phyloP scores from a whole-genome alignment of 2,329 filamentous ascomycete genomes.

The Eutypella sp. region DNA sequence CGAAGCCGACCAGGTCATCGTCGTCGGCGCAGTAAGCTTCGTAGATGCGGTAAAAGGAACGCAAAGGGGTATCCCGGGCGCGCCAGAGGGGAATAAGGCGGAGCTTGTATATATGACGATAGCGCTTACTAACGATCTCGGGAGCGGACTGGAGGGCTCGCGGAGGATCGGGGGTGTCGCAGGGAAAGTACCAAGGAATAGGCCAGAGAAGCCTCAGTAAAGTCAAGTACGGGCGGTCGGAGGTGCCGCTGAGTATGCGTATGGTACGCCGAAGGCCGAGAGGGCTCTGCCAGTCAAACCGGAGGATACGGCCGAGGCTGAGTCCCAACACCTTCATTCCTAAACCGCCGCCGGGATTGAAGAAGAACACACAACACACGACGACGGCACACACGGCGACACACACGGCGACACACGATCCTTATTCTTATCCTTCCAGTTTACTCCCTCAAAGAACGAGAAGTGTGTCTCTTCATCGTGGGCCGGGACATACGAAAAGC shows the following conservation, averaged over 20 bases:
- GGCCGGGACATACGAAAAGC: neutral
- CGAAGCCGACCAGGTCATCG: conserved; percentile 18
- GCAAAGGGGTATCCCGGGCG: conserved; percentile 21
- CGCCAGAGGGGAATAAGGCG: conserved; percentile 9
- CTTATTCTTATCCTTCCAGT: neutral
- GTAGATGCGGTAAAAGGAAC: conserved; percentile 23
- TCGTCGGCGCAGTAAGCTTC: conserved; percentile 22
- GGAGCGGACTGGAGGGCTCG: conserved; percentile 2
- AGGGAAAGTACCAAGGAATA: conserved; percentile 5
- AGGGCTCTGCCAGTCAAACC: neutral
- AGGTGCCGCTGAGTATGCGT: neutral
- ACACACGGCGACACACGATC: neutral
- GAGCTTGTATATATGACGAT: conserved; percentile 7
- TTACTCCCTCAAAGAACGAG: neutral
- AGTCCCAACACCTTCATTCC: neutral
- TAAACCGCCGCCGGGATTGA: neutral
- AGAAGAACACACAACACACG: too few relatives aligned
- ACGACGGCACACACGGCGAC: too few relatives aligned
- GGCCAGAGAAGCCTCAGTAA: conserved; percentile 4
- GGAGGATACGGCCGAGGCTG: neutral
- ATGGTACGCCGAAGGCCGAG: neutral
- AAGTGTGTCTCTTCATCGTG: neutral
- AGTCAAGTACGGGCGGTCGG: neutral
- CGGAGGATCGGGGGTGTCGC: conserved; percentile 1
- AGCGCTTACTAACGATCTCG: conserved; percentile 2